phyloP scores from a whole-genome alignment of 352 stramenopile genomes.

The Phytophthora kernoviae region DNA sequence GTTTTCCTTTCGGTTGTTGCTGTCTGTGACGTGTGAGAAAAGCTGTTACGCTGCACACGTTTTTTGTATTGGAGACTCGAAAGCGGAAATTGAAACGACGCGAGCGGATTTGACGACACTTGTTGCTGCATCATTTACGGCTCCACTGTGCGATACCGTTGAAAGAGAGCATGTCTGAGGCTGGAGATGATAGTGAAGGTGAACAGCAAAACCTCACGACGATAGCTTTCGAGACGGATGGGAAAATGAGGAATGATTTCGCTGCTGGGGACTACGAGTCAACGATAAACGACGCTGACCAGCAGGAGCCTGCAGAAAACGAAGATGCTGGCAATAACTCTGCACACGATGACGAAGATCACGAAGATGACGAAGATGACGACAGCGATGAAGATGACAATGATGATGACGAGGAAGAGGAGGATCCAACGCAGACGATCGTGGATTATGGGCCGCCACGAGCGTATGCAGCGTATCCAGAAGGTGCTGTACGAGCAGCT shows the following conservation, averaged over 20 bases:
- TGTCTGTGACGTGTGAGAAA: conserved; percentile 40
- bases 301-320: conserved; percentile 3
- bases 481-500: conserved; percentile 86
- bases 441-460: conserved; percentile 78
- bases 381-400: conserved; percentile 46
- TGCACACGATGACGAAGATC: conserved; percentile 25
- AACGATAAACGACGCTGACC: conserved; percentile 4
- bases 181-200: not conserved
- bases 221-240: not conserved
- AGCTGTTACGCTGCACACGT: conserved; percentile 15
- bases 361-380: conserved; percentile 46
- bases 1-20: not conserved
- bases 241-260: not conserved
- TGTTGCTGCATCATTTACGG: too few species aligned
- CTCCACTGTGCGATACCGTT: not conserved
- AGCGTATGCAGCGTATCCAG: conserved; percentile 85
- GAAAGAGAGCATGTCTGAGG: conserved; percentile 17
- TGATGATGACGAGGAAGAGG: conserved; percentile 65
- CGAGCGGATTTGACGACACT: conserved; percentile 12
- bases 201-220: not conserved
- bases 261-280: conserved; percentile 3
- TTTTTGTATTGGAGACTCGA: not conserved
- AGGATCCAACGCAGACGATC: conserved; percentile 78
- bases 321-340: conserved; percentile 4
- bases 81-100: conserved; percentile 34